Evolutionary conservation across 176 grass and related monocot genomes (phyloP), one percentile per base, ranked within the genome.

Genomic region (Thalia dealbata): DNA sequence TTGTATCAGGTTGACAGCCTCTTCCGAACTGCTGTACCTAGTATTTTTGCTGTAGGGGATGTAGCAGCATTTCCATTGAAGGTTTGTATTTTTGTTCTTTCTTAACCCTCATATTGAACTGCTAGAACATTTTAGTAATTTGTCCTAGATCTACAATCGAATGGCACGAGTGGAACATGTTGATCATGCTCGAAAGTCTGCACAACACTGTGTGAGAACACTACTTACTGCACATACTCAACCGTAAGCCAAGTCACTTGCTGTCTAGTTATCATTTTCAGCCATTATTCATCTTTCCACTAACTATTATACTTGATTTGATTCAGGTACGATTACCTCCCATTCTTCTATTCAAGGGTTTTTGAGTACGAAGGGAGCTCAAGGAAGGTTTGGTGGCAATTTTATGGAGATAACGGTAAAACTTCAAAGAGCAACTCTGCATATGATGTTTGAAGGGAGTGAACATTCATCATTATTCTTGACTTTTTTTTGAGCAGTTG

Each of bases 331-430:
- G 89, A 96, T 26, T 96, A 96, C 75, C 86, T 96, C 64, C 92
- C 92, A 27, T 96, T 88, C 69, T 96, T 96, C 86, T 96, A 96
- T 68, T 96, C 89, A 3, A 83, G 92, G 81, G 82, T 96, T 78
- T 96, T 96, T 82, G 92, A 96, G 78, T 92, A 92, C 14, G 92
- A 96, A 68, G 92, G 92, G 78, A 96, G 86, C 71, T 41, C 82
- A 9, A 88, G 87, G 78, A 96, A 92, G 88, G 23, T 96, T 66
- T 96, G 93, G 93, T 96, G 93, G 93, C 93, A 96, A 69, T 96
- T 96, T 86, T 96, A 90, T 51, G 89, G 93, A 25, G 93, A 96
- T 71, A 96, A 92, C 41, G 93, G 93, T 96, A 81, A 43, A 68
- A 77, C 6, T 77, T 77, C 13, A 30, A 28, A 14, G 14, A 15